A percentile compares a stretch with the other conserved stretches of the same genome.
Evolutionary conservation across 2,329 filamentous ascomycete genomes (phyloP).

Genomic region (Camptophora hylomeconis): DNA sequence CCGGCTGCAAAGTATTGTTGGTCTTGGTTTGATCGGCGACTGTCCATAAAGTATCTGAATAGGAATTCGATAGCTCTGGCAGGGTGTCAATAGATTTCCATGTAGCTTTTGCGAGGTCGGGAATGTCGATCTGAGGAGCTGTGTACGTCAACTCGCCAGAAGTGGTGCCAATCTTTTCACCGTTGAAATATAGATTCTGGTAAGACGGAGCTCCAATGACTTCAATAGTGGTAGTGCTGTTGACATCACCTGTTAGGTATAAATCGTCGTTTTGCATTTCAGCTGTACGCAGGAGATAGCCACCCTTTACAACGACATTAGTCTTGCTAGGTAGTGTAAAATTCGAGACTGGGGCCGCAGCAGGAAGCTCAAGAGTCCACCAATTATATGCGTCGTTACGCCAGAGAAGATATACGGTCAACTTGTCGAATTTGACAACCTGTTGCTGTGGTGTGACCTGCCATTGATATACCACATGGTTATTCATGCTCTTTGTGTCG

Average conservation of each 20-base stretch:
- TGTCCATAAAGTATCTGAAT: slow-evolving; percentile 59
- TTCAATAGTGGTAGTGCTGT: slow-evolving; percentile 54
- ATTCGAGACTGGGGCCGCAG: slow-evolving; percentile 18
- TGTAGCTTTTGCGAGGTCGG: slow-evolving; percentile 42
- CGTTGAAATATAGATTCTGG: slow-evolving; percentile 48
- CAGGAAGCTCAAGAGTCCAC: slow-evolving; percentile 29
- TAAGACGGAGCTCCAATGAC: slow-evolving; percentile 49
- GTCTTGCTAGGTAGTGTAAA: slow-evolving; percentile 22
- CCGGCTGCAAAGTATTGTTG: slow-evolving; percentile 44
- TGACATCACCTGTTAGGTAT: slow-evolving; percentile 57
- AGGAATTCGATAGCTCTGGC: slow-evolving; percentile 51
- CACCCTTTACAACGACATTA: slow-evolving; percentile 29
- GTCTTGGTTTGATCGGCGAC: slow-evolving; percentile 44
- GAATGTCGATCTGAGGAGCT: slow-evolving; percentile 40
- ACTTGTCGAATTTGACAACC: slow-evolving; percentile 24
- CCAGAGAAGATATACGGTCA: slow-evolving; percentile 21
- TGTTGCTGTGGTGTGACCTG: slow-evolving; percentile 36
- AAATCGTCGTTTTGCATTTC: slow-evolving; percentile 43
- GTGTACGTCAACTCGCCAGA: slow-evolving; percentile 38
- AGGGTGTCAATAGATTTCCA: slow-evolving; percentile 63
- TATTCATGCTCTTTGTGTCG: slow-evolving; percentile 7
- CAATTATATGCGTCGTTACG: slow-evolving; percentile 32
- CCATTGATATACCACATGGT: slow-evolving; percentile 34
- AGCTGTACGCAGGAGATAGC: slow-evolving; percentile 34
- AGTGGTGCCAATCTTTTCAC: slow-evolving; percentile 26